Percentiles rank a stretch among this genome's conserved stretches.
Conservation (phyloP, 441 rosid genomes). For the Erodium trifolium region DNA sequence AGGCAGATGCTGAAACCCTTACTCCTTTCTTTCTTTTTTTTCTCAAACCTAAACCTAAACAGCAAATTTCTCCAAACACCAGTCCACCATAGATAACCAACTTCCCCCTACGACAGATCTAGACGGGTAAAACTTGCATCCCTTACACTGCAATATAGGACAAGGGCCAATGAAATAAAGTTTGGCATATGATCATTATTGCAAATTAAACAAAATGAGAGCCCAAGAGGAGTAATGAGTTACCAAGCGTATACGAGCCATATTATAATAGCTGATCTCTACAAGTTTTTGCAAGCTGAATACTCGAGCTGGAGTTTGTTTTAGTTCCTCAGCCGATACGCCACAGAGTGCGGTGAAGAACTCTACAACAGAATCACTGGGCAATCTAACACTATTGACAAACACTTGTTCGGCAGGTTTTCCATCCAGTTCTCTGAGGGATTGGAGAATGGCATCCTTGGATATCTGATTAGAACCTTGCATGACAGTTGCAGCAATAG, state of each 20-base stretch:
- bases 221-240: conserved; percentile 21
- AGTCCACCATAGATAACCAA: neutral
- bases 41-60: neutral
- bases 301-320: conserved; percentile 97
- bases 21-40: neutral
- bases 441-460: conserved; percentile 90
- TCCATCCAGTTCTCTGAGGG: conserved; percentile 86
- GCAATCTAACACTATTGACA: conserved; percentile 84
- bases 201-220: neutral
- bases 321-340: conserved; percentile 94
- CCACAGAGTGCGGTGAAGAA: conserved; percentile 98
- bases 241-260: conserved; percentile 99
- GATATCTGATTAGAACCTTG: conserved; percentile 98
- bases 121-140: conserved; percentile 4
- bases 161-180: conserved; percentile 13
- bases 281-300: conserved; percentile 99
- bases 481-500: conserved; percentile 93
- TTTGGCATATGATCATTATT: conserved; percentile 7
- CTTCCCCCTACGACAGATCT: neutral
- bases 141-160: conserved; percentile 10
- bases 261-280: conserved; percentile 99
- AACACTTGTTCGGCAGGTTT: conserved; percentile 95
- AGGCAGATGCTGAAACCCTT: neutral
- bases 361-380: conserved; percentile 92
- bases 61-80: neutral